phyloP scores from a whole-genome alignment of 1,139 yeast genomes.

The Zygosaccharomyces pseudobailii region DNA sequence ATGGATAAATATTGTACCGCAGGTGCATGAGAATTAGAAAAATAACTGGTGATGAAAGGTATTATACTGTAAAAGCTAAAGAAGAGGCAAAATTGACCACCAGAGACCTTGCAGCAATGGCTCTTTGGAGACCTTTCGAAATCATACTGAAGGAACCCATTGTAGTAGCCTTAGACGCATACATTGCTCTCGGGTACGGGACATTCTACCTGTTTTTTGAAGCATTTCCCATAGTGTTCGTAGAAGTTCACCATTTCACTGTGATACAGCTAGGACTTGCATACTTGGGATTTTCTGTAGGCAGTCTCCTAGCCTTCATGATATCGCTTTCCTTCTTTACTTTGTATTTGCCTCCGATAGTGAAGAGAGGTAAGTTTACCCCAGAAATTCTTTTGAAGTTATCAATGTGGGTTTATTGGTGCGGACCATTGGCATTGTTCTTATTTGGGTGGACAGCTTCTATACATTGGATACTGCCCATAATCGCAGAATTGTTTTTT shows the following conservation, averaged over 20 bases:
- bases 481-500: constrained; percentile 40
- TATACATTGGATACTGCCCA: constrained; percentile 41
- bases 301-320: constrained; percentile 34
- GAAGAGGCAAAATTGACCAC: constrained; percentile 33
- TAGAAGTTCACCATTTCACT: constrained; percentile 42
- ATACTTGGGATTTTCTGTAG: constrained; percentile 42
- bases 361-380: constrained; percentile 18
- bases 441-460: constrained; percentile 48
- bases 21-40: constrained; percentile 44
- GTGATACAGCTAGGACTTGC: constrained; percentile 45
- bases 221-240: constrained; percentile 52
- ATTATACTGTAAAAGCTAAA: constrained; percentile 34
- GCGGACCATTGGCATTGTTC: constrained; percentile 43
- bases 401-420: constrained; percentile 41
- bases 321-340: constrained; percentile 9
- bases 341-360: constrained; percentile 9
- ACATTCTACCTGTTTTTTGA: constrained; percentile 54
- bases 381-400: constrained; percentile 43
- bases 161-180: constrained; percentile 45
- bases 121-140: constrained; percentile 46
- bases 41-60: constrained; percentile 40
- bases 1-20: constrained; percentile 42
- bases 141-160: constrained; percentile 43
- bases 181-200: constrained; percentile 50
- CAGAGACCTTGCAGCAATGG: constrained; percentile 35